Conservation (phyloP, 768 basidiomycete species). For the Boletus rubropictus region DNA sequence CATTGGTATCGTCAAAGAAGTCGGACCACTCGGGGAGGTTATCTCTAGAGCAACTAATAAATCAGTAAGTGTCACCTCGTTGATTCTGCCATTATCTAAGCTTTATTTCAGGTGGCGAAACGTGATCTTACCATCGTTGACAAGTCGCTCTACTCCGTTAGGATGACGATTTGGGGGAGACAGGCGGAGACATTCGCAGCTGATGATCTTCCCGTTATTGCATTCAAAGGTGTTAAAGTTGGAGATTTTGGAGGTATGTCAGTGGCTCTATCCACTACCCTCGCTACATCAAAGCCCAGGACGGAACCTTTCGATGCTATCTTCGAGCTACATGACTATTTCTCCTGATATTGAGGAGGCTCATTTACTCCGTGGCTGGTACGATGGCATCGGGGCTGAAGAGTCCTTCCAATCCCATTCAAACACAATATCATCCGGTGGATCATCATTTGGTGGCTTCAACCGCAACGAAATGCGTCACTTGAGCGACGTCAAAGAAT, state of each 20-base stretch:
- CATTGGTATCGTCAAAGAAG: constrained; percentile 79
- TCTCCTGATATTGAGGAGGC: constrained; percentile 93
- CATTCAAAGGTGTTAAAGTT: constrained; percentile 91
- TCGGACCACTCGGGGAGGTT: constrained; percentile 61
- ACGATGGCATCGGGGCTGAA: constrained; percentile 60
- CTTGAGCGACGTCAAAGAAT: constrained; percentile 72
- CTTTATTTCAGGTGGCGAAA: constrained; percentile 60
- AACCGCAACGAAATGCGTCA: constrained; percentile 69
- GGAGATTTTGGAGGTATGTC: constrained; percentile 79
- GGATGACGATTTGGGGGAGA: constrained; percentile 93
- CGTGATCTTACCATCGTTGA: constrained; percentile 89
- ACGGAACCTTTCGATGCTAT: constrained; percentile 78
- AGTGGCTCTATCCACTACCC: background rate
- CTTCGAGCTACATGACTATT: constrained; percentile 72
- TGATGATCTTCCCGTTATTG: constrained; percentile 64
- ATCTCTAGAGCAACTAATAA: constrained; percentile 64
- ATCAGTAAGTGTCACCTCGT: constrained; percentile 37
- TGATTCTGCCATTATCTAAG: constrained; percentile 1
- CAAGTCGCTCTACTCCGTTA: constrained; percentile 66
- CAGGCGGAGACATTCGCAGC: constrained; percentile 79
- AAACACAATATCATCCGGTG: constrained; percentile 34
- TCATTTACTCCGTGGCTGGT: constrained; percentile 88
- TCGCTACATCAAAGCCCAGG: constrained; percentile 39
- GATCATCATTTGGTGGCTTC: constrained; percentile 42
- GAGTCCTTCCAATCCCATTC: constrained; percentile 71